phyloP scores from a whole-genome alignment of 2,329 filamentous ascomycete species.

The Cercospora sp. region DNA sequence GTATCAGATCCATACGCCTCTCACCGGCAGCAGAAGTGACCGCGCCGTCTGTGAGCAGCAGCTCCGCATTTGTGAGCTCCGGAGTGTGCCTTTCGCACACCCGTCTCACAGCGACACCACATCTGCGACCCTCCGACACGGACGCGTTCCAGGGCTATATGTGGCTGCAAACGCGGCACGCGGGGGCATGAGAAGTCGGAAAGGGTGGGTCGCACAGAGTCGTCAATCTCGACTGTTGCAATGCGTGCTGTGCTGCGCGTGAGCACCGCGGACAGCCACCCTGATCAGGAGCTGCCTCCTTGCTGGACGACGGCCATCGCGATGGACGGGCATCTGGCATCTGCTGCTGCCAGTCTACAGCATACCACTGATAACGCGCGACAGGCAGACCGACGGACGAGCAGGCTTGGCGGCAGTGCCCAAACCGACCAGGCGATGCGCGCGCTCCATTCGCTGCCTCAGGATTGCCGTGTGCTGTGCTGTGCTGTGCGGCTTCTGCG shows the following conservation, averaged over 20 bases:
- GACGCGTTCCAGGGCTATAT: neutral
- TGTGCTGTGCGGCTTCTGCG: neutral
- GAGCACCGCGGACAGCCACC: constrained; percentile 5
- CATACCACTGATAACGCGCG: neutral
- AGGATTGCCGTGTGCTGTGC: neutral
- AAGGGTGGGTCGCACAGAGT: constrained; percentile 8
- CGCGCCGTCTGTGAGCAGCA: neutral
- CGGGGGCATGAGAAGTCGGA: constrained; percentile 9
- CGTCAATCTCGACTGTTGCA: constrained; percentile 7
- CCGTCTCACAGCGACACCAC: neutral
- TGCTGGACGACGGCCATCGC: neutral
- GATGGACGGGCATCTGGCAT: neutral
- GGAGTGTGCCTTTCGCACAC: neutral
- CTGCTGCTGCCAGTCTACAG: neutral
- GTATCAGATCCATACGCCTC: neutral
- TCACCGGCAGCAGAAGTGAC: neutral
- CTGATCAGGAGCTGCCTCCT: neutral
- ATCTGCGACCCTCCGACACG: neutral
- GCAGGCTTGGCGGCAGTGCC: neutral
- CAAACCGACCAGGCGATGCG: neutral
- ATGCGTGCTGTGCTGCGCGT: constrained; percentile 2
- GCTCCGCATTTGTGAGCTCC: neutral
- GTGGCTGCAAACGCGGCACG: neutral
- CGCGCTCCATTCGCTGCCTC: neutral
- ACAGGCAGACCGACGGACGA: neutral